Evolutionary conservation across 192 early-diverging fungal genomes (phyloP).

Genomic region (Funneliformis mosseae): DNA sequence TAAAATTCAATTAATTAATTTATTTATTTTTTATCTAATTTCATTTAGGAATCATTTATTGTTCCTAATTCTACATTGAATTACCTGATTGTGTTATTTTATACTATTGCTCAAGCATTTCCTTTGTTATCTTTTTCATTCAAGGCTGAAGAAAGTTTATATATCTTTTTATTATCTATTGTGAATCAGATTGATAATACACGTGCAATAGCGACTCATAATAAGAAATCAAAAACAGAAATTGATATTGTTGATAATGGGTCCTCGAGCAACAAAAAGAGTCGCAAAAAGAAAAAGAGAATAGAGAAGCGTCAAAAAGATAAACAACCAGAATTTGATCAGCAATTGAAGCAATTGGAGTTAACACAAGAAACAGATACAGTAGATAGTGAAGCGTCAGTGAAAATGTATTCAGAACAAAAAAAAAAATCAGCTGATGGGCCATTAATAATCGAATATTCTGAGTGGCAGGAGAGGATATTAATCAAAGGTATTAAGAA

Average conservation of each 20-base stretch:
- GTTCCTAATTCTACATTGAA: not conserved
- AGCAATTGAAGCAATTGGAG: not conserved
- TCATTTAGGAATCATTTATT: not conserved
- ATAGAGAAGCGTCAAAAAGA: not conserved
- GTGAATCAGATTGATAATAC: constrained; percentile 10
- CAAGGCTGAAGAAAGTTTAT: constrained; percentile 9
- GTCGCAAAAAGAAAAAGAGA: not conserved
- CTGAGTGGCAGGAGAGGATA: not conserved
- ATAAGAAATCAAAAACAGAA: not conserved
- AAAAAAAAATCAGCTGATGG: not conserved
- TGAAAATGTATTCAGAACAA: not conserved
- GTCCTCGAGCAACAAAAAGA: not conserved
- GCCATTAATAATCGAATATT: not conserved
- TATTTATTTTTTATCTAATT: constrained; percentile 1
- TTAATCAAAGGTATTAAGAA: not conserved
- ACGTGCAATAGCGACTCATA: not conserved
- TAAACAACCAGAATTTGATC: not conserved
- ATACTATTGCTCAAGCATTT: constrained; percentile 9
- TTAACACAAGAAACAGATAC: not conserved
- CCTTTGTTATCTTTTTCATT: not conserved
- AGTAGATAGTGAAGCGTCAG: not conserved
- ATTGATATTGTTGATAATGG: not conserved
- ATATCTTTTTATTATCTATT: constrained; percentile 6
- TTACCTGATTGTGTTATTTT: constrained; percentile 5
- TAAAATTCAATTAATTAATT: not conserved